These are phyloP conservation scores for Bipolaris victoriae DNA, from an alignment of 2,329 filamentous ascomycete species.

Conservation along the genomic window DNA sequence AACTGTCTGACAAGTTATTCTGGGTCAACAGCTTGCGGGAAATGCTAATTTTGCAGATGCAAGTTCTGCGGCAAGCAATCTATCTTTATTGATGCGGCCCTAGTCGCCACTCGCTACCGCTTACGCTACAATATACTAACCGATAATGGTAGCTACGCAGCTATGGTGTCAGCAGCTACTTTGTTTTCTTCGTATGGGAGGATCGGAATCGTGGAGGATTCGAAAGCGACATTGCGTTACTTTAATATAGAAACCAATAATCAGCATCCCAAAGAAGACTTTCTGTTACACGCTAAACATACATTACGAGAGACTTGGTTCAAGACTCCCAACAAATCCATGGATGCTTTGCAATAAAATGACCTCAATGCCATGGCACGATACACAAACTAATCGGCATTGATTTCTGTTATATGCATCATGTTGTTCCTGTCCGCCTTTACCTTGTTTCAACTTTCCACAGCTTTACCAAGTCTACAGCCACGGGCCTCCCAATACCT, in stretches of 20 bases:
- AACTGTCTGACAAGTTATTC: not conserved
- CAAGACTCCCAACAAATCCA: not conserved
- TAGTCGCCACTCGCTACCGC: conserved; percentile 1
- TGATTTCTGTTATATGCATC: not conserved
- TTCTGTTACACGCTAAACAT: not conserved
- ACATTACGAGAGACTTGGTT: not conserved
- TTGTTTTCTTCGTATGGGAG: not conserved
- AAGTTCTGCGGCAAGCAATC: conserved; percentile 1
- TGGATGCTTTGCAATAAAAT: not conserved
- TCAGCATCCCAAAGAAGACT: not conserved
- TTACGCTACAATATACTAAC: not conserved
- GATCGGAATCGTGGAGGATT: not conserved
- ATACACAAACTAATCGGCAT: not conserved
- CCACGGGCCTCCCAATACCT: not conserved
- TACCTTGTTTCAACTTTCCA: not conserved
- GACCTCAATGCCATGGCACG: not conserved
- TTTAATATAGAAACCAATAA: not conserved
- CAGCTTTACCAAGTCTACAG: conserved; percentile 4
- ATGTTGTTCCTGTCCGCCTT: conserved; percentile 10
- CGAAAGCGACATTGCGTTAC: not conserved
- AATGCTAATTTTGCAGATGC: not conserved
- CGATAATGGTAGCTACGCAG: not conserved
- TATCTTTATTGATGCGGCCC: not conserved
- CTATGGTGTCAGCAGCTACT: not conserved
- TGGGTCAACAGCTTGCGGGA: not conserved